Base-by-base conservation (phyloP, 768 basidiomycete species). In the Pleurotus pulmonarius region DNA sequence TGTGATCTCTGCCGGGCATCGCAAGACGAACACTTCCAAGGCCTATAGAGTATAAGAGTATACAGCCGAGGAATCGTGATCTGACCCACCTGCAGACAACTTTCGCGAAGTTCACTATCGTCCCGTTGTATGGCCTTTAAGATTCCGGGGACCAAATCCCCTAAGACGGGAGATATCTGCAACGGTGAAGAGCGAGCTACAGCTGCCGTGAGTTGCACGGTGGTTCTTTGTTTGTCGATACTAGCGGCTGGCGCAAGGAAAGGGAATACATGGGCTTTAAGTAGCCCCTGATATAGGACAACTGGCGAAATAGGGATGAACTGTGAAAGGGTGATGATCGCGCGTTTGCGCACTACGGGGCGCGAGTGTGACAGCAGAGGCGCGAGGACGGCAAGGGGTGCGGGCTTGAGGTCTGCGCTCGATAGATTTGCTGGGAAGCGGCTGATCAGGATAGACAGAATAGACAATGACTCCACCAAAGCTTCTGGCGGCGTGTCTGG, bases 261-360 rank as follows among this genome's bases (percentile, higher is more conserved):
- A 13, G 87, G 85, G 29, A 84, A 74, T 0, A 93, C 78, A 29
- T 82, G 77, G 3, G 73, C 71, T 49, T 76, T 73, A 45, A 94
- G 72, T 26, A 93, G 72, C n/a, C 79, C 71, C 1, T 76, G 67
- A 66, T 91, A 90, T 8, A 90, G 69, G 2, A 77, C 74, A 3
- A 83, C 76, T 40, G 82, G 83, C 7, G 88, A 87, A 43, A 84
- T 83, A 13, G 87, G 89, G 39, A 94, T 79, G 67, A 94, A 90
- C 61, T 93, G 90, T 0, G 92, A 89, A 41, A 94, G 69, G 0
- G 94, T 92, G 38, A 86, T 76, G 57, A 98, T 94, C 2, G 93
- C 90, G 51, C 94, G 88, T 75, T 98, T 98, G 49, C 95, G 85
- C 53, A 98, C 91, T 0, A 93, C 92, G 8, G 90, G 83, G 3